phyloP scores from a whole-genome alignment of 1,284 basidiomycete genomes.

The Microbotryum intermedium region DNA sequence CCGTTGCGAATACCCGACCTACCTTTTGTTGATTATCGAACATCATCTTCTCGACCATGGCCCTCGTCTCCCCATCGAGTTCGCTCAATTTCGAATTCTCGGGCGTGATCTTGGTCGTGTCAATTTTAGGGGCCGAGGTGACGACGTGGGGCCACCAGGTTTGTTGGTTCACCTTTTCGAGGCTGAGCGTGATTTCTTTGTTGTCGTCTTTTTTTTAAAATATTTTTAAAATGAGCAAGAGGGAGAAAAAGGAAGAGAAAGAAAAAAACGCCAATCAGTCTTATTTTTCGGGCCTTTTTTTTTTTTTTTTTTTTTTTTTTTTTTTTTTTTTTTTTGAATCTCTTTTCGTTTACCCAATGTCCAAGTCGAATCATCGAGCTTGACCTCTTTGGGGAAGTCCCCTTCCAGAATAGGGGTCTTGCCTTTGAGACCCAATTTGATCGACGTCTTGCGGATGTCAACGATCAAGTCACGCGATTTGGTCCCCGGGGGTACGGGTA shows the following conservation, averaged over 20 bases:
- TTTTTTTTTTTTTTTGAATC: constrained; percentile 35
- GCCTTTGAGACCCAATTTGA: constrained; percentile 78
- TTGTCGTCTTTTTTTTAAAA: constrained; percentile 58
- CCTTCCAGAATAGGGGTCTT: constrained; percentile 70
- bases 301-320: constrained; percentile 60
- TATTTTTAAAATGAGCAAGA: too few relatives aligned
- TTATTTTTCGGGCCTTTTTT: too few relatives aligned
- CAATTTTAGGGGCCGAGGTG: constrained; percentile 90
- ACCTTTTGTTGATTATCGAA: constrained; percentile 98
- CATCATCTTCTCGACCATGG: constrained; percentile 99
- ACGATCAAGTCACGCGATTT: constrained; percentile 67
- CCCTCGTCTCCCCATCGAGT: constrained; percentile 86
- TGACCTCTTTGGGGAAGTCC: constrained; percentile 88
- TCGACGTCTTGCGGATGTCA: constrained; percentile 66
- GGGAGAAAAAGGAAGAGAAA: neutral
- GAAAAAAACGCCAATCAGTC: too few relatives aligned
- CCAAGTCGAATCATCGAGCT: constrained; percentile 96
- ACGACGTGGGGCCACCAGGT: constrained; percentile 98
- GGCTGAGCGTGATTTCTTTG: constrained; percentile 60
- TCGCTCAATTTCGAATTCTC: constrained; percentile 94
- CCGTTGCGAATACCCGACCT: constrained; percentile 1
- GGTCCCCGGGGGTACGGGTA: constrained; percentile 81
- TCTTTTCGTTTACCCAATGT: constrained; percentile 56
- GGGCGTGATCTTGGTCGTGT: constrained; percentile 92
- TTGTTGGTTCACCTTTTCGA: constrained; percentile 78